Evolutionary conservation across 2,329 filamentous ascomycete genomes (phyloP), one percentile per base, ranked within the genome.

Genomic region (Talaromyces sp.): DNA sequence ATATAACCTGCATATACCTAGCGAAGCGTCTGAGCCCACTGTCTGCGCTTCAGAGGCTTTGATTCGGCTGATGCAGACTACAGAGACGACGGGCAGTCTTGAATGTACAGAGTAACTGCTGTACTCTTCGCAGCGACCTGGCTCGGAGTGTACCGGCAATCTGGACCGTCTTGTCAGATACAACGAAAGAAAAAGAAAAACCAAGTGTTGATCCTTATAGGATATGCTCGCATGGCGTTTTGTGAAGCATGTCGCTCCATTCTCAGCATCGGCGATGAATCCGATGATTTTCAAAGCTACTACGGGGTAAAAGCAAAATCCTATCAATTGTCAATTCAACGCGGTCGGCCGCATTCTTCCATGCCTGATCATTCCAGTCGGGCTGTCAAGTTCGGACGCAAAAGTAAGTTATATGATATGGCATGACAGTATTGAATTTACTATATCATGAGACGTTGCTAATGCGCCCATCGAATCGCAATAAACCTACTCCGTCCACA

Each of bases 381-480:
- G 50, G 50, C 50, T 54, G 50, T 37, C 31, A 54, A 39, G 19
- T 9, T 37, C 50, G 9, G 31, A 56, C 31, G 39, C 31, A 22
- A 56, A 37, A 37, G 33, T 37, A 35, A 56, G 3, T 19, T 39
- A 37, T 37, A 37, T 37, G 33, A 39, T 54, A 27, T 50, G 47
- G 27, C 11, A 33, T 37, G 31, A n/a, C 50, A 33, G 50, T 19
- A 33, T 6, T 54, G 10, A n/a, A 54, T n/a, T 3, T 52, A 52
- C 52, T n/a, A 35, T 35, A 35, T 54, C n/a, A 54, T 35, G 31
- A 50, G 35, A 27, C 59, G 19, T 35, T 41, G 45, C 59, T 52
- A 52, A 62, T 62, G 47, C 35, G 47, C 16, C 27, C 60, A 61
- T 31, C 47, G 37, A 60, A 50, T 50, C 43, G 47, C 47, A 50